Percentiles rank a stretch among this genome's conserved stretches.
Conservation (phyloP, 2,329 filamentous ascomycete genomes). For the Kalaharituber pfeilii region DNA sequence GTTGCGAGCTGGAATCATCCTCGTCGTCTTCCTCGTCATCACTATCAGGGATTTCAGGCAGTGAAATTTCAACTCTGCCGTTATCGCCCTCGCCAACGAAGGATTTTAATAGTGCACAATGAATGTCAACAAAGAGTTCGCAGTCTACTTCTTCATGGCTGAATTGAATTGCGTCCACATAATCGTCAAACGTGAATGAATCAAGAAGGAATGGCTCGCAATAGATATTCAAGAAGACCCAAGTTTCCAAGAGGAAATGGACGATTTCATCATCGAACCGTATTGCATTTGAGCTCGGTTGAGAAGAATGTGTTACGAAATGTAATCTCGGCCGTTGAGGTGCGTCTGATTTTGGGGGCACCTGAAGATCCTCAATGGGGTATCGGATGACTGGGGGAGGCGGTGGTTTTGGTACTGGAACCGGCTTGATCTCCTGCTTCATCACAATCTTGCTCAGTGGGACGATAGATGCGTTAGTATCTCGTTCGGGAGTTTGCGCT, state of each 20-base stretch:
- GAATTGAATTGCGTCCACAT: slow-evolving; percentile 69
- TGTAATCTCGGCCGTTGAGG: slow-evolving; percentile 54
- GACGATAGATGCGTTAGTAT: slow-evolving; percentile 1
- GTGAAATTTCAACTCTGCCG: slow-evolving; percentile 59
- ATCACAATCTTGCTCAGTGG: background rate
- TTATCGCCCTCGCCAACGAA: slow-evolving; percentile 55
- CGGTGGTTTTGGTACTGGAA: slow-evolving; percentile 28
- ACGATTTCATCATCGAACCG: slow-evolving; percentile 68
- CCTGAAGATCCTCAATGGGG: slow-evolving; percentile 82
- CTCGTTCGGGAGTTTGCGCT: slow-evolving; percentile 15
- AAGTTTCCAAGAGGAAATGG: slow-evolving; percentile 72
- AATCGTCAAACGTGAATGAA: slow-evolving; percentile 96
- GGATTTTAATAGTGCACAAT: slow-evolving; percentile 78
- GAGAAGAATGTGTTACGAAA: slow-evolving; percentile 41
- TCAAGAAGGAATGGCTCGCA: slow-evolving; percentile 86
- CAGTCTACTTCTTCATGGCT: slow-evolving; percentile 57
- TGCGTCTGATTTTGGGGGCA: slow-evolving; percentile 42
- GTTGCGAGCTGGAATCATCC: slow-evolving; percentile 35
- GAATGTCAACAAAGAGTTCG: slow-evolving; percentile 74
- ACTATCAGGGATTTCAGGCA: slow-evolving; percentile 57
- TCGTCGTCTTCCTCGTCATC: slow-evolving; percentile 46
- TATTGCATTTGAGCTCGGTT: slow-evolving; percentile 30
- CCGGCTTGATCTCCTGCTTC: slow-evolving; percentile 8
- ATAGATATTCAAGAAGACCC: slow-evolving; percentile 97
- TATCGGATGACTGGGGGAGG: slow-evolving; percentile 68